Evolutionary conservation across 139 green algal species (phyloP), one percentile per base, ranked within the genome.

Genomic region (Coelastrella sp.): DNA sequence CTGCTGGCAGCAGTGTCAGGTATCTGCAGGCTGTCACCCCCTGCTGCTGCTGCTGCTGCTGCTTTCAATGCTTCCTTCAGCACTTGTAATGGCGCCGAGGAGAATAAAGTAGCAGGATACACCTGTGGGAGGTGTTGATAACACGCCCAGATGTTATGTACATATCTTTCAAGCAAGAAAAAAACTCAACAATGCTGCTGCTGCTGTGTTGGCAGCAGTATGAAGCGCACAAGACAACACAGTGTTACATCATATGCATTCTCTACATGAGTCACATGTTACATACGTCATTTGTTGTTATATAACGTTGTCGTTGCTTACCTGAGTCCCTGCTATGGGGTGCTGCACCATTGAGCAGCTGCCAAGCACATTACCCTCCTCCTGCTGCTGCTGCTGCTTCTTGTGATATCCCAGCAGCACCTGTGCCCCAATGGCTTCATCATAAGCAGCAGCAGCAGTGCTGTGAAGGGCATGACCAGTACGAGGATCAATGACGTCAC

Each of bases 41-140:
- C 50, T 68, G 50, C 8, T 5, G 7, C 73, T 81, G 72, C 45
- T 68, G 48, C 50, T 53, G 38, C 69, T 62, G 32, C 74, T 17
- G 37, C 60, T 45, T 4, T 32, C n/a, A 79, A 17, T 38, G 79
- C 79, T 30, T 68, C 63, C 3, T 32, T 35, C 43, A 85, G 2
- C 23, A 79, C 30, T 35, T n/a, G 41, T 43, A 79, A 41, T 15
- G 79, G 79, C 2, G 79, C 79, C 19, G 45, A 71, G 1, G 79
- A 79, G 34, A 85, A 85, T 2, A 85, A 64, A 17, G 64, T 79
- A 8, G 79, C 79, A 32, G 79, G 79, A 68, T 85, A 85, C 48
- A 85, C 79, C 73, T 81, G 73, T 19, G 8, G 59, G n/a, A 7
- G 37, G 68, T 40, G 13, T 5, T 25, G 21, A 3, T 1, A 64